Percentiles rank a stretch among this genome's conserved stretches.
Conservation (phyloP, 371 early-diverging fungal species). For the Rhizopus arrhizus region DNA sequence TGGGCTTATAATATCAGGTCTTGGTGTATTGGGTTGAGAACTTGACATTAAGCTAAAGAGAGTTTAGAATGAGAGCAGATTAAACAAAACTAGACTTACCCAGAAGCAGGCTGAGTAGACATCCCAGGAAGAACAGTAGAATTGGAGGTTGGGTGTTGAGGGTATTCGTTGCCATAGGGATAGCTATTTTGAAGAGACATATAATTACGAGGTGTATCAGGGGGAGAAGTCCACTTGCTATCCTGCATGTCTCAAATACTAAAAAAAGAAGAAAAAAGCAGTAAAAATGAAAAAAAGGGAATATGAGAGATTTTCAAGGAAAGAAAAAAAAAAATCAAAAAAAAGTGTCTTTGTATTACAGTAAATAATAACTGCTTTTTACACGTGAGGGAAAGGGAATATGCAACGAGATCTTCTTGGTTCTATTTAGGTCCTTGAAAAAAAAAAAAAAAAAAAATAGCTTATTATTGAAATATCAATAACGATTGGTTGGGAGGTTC, state of each 20-base stretch:
- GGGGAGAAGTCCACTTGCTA: constrained; percentile 34
- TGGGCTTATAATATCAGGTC: constrained; percentile 36
- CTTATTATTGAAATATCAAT: not conserved
- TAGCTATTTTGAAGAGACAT: constrained; percentile 31
- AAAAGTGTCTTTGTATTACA: constrained; percentile 13
- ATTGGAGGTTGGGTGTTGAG: constrained; percentile 5
- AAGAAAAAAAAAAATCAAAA: constrained; percentile 8
- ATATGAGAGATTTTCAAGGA: not conserved
- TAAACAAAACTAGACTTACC: constrained; percentile 17
- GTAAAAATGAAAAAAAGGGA: constrained; percentile 4
- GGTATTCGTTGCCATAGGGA: constrained; percentile 22
- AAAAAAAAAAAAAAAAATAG: not conserved
- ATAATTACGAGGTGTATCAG: constrained; percentile 32
- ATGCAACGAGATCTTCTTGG: not conserved
- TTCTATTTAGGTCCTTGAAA: not conserved
- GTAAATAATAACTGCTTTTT: constrained; percentile 6
- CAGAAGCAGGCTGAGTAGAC: constrained; percentile 21
- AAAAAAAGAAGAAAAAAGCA: constrained; percentile 9
- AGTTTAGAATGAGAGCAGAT: not conserved
- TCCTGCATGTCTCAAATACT: constrained; percentile 26
- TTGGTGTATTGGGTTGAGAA: constrained; percentile 40
- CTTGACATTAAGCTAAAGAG: constrained; percentile 28
- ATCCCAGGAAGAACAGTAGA: constrained; percentile 24
- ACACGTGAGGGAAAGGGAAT: constrained; percentile 15
- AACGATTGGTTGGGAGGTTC: not conserved